Conservation (phyloP, 2,329 filamentous ascomycete species). For the Fusarium verticillioides region DNA sequence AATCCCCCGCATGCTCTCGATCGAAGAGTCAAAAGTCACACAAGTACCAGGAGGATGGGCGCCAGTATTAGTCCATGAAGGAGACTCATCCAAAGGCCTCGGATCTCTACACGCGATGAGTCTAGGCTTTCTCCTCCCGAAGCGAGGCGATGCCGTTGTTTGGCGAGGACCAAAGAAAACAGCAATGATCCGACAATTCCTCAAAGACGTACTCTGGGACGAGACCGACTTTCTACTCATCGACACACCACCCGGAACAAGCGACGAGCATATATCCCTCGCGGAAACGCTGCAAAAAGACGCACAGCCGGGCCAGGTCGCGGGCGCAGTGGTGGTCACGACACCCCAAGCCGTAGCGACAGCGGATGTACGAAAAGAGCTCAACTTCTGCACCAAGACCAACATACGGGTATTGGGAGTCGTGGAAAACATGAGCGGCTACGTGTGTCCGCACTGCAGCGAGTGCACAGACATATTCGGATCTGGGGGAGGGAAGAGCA, state of each 20-base stretch:
- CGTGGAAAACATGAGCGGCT: constrained; percentile 96
- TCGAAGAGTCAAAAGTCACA: constrained; percentile 88
- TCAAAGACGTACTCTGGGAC: constrained; percentile 90
- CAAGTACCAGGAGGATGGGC: constrained; percentile 94
- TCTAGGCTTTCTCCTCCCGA: constrained; percentile 86
- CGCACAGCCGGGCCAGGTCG: constrained; percentile 73
- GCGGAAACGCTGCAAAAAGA: constrained; percentile 82
- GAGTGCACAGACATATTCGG: constrained; percentile 96
- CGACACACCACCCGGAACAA: constrained; percentile 95
- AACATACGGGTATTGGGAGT: constrained; percentile 84
- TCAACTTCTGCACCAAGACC: constrained; percentile 92
- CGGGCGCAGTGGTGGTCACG: constrained; percentile 92
- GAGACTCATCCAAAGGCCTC: constrained; percentile 60
- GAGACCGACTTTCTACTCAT: constrained; percentile 92
- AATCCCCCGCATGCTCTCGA: constrained; percentile 92
- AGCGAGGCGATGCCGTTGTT: constrained; percentile 89
- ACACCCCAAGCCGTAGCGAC: constrained; percentile 95
- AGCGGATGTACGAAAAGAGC: constrained; percentile 91
- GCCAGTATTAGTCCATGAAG: constrained; percentile 83
- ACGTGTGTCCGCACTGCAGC: constrained; percentile 81
- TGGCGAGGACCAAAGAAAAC: constrained; percentile 99
- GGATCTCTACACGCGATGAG: constrained; percentile 87
- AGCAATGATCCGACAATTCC: constrained; percentile 96
- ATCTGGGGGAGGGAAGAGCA: constrained; percentile 86
- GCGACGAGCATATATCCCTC: constrained; percentile 95